Evolutionary conservation across 2,329 filamentous ascomycete species (phyloP), one percentile per base, ranked within the genome.

Genomic region (Monosporascus sp.): DNA sequence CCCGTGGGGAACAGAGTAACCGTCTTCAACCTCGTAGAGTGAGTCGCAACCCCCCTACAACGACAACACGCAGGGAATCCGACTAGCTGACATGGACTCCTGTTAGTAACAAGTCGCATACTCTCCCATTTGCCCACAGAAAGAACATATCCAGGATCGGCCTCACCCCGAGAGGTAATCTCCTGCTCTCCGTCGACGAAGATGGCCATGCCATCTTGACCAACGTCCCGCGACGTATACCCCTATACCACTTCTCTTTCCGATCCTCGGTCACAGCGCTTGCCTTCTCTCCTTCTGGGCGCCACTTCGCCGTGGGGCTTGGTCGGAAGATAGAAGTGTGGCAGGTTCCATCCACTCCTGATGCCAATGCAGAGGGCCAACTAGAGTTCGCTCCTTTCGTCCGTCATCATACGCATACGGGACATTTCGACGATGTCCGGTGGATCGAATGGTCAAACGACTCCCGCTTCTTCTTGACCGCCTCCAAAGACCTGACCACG

Each of bases 1-100:
- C 95, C 94, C 7, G 94, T 99, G 51, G 94, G 94, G 69, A 99
- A 97, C 74, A 81, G 91, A 68, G 91, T 99, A 57, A 91, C 93
- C 2, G 88, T 97, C 51, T 99, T 99, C 72, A 93, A 99, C 70
- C 80, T 99, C 46, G 88, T 97, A 65, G 92, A 97, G 91, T 96
- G 81, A 65, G 81, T 66, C 31, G 37, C 35, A 37, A 35, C 9
- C 48, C 49, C 44, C 43, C 18, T 9, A 22, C 7, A 3, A 15
- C 31, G n/a, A 3, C 7, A 7, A 5, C 41, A 22, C 3, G 8
- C 35, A 18, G 15, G 7, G 15, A 17, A 14, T 37, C 31, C 31
- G 31, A 2, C 24, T 43, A 11, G 38, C 65, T 80, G 71, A 72
- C 73, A 40, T 56, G 22, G 5, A 4, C 26, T 59, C 50, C 24